Base-by-base conservation (phyloP, 2,329 filamentous ascomycete species). In the Colletotrichum kahawae region DNA sequence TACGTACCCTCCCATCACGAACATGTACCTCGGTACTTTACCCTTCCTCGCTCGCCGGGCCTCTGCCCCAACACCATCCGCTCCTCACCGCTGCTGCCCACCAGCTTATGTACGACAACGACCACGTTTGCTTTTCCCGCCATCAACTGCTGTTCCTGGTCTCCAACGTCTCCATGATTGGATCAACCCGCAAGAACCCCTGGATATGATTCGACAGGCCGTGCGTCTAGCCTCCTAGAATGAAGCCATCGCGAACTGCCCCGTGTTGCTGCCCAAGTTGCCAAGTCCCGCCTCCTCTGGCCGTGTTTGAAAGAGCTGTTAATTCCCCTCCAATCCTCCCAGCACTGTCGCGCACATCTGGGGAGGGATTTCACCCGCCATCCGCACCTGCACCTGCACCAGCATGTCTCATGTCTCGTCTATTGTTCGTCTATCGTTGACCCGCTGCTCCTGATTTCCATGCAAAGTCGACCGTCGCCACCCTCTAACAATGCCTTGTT, bases 41-140 rank as follows among this genome's bases (percentile, higher is more conserved):
- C 33, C 36, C 18, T 43, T 27, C 7, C 7, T 21, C 29, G 21
- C n/a, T 54, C 5, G n/a, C 12, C 57, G 14, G 18, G 43, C n/a
- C 4, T 13, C n/a, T 21, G 10, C 43, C 43, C 5, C 43, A 7
- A 48, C n/a, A 48, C 43, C n/a, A 9, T 62, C 16, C 29, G 27
- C 24, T 59, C 31, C 24, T 38, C 21, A 24, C 36, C 36, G 16
- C 24, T 65, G n/a, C 24, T 29, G 33, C 56, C 18, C 33, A 60
- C 60, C 24, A 36, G 27, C n/a, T 34, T 33, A 12, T 60, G 29
- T 31, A 38, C 43, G n/a, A 13, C 43, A 51, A 24, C 60, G 27
- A 36, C 16, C 68, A 75, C 64, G 54, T 57, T 72, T 75, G 68
- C 69, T 72, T 67, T 75, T 75, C 34, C 33, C 27, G 14, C n/a